Evolutionary conservation across 2,329 filamentous ascomycete species (phyloP).

Genomic region (Pseudogymnoascus pannorum): DNA sequence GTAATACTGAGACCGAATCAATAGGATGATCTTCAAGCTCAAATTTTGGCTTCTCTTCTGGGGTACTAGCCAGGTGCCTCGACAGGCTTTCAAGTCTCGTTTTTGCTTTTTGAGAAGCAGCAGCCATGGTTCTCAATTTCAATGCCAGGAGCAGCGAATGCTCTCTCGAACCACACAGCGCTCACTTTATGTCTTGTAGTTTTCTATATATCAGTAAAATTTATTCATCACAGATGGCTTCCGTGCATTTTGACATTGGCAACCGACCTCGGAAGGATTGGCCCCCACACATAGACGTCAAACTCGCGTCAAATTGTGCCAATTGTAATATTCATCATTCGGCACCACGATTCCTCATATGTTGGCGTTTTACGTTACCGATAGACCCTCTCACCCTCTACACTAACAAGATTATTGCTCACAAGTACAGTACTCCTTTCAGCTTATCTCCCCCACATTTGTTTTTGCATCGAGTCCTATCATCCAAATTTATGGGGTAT

Average conservation of each 20-base stretch:
- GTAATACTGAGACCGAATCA: conserved; percentile 13
- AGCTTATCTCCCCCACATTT: background rate
- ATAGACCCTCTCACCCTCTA: background rate
- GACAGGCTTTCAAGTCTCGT: background rate
- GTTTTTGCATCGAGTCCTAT: background rate
- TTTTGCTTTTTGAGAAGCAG: conserved; percentile 1
- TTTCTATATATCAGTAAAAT: background rate
- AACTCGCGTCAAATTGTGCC: background rate
- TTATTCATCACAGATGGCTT: background rate
- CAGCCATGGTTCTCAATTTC: background rate
- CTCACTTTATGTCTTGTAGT: background rate
- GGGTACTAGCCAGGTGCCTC: background rate
- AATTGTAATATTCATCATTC: background rate
- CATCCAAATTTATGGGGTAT: background rate
- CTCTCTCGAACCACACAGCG: background rate
- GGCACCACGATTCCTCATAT: background rate
- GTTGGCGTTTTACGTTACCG: background rate
- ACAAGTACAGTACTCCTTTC: background rate
- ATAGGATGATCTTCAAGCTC: conserved; percentile 35
- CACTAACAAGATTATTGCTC: background rate
- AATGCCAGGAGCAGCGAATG: background rate
- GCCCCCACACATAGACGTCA: background rate
- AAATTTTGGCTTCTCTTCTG: conserved; percentile 21
- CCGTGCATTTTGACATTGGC: background rate
- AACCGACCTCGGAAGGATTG: background rate